Evolutionary conservation across 345 rosid species (phyloP).

Genomic region (Erysimum cheiranthoides): DNA sequence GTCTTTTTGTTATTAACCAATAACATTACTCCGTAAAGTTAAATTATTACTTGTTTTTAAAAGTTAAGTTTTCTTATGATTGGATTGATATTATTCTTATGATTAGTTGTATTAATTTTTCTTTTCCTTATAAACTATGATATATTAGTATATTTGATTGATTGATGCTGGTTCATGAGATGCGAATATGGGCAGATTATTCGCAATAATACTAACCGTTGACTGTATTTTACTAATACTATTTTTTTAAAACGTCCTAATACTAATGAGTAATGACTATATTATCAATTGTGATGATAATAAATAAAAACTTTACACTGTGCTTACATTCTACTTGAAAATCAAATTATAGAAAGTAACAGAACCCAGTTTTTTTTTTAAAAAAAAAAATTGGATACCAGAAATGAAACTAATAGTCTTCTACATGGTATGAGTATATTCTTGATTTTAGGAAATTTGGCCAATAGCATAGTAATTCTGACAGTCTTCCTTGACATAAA

Average conservation of each 20-base stretch:
- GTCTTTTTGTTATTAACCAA: slow-evolving; percentile 10
- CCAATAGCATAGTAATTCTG: neutral
- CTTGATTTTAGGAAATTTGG: neutral
- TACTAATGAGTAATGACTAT: neutral
- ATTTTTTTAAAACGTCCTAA: no score
- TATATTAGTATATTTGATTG: neutral
- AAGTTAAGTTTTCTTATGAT: neutral
- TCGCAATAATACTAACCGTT: slow-evolving; percentile 9
- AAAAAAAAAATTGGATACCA: neutral
- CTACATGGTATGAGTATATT: neutral
- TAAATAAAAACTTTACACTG: no score
- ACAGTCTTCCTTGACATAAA: neutral
- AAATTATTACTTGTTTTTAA: neutral
- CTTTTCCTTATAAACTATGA: neutral
- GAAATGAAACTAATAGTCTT: neutral
- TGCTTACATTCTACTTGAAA: no score
- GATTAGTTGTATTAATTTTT: neutral
- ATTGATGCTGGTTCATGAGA: slow-evolving; percentile 13
- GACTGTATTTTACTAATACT: neutral
- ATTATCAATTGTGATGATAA: neutral
- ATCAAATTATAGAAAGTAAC: no score
- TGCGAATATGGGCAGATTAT: slow-evolving; percentile 19
- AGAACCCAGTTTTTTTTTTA: no score
- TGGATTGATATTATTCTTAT: neutral
- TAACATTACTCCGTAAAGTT: neutral